Evolutionary conservation across 495 filamentous ascomycete genomes (phyloP).

Genomic region (Xylaria scruposa): DNA sequence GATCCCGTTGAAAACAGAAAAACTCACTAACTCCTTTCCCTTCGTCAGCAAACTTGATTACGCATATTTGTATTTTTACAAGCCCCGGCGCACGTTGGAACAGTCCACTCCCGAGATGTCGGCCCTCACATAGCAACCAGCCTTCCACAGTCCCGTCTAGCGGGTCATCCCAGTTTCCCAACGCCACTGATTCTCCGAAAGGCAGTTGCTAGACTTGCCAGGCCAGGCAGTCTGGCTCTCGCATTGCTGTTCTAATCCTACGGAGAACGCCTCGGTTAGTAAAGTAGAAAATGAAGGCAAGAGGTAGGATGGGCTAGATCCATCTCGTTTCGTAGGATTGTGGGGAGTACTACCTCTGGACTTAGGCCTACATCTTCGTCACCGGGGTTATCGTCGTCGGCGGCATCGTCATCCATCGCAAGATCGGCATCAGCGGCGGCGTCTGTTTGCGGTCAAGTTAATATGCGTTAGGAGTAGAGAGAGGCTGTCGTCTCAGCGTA

Average conservation of each 20-base stretch:
- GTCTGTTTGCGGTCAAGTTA: slow-evolving; percentile 20
- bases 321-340: neutral
- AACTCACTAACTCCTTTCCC: slow-evolving; percentile 15
- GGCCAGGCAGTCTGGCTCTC: slow-evolving; percentile 27
- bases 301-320: neutral
- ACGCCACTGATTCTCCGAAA: slow-evolving; percentile 32
- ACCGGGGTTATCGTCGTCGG: slow-evolving; percentile 21
- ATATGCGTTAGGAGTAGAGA: slow-evolving; percentile 2
- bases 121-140: too few relatives aligned
- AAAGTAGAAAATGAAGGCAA: neutral
- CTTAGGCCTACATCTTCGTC: neutral
- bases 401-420: slow-evolving; percentile 32
- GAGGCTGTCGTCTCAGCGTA: slow-evolving; percentile 23
- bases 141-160: neutral
- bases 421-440: slow-evolving; percentile 27
- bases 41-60: slow-evolving; percentile 16
- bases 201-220: slow-evolving; percentile 32
- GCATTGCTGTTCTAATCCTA: slow-evolving; percentile 39
- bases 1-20: neutral
- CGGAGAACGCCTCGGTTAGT: slow-evolving; percentile 38
- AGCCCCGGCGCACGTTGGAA: neutral
- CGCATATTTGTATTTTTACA: slow-evolving; percentile 16
- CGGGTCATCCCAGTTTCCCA: neutral
- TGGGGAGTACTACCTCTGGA: slow-evolving; percentile 24
- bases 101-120: neutral